These are phyloP conservation scores for Auxenochlorella pyrenoidosa DNA, from an alignment of 139 green algal genomes.

Conservation along the genomic window DNA sequence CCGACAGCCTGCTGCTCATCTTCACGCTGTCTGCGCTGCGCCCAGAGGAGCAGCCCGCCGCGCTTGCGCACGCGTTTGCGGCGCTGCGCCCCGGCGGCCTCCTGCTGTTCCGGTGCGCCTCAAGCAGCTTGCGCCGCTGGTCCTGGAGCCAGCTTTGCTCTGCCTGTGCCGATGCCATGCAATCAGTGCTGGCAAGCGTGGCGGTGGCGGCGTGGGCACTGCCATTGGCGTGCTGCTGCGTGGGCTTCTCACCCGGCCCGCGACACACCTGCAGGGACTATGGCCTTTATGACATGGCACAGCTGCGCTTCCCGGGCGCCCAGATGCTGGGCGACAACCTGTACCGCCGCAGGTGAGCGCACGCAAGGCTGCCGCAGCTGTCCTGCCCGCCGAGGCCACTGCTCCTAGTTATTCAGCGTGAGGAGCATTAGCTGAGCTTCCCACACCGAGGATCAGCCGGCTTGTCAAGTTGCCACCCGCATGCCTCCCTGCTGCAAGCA, in stretches of 20 bases:
- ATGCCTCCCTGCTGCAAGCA: no score
- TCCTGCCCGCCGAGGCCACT: no score
- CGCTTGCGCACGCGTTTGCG: slow-evolving; percentile 43
- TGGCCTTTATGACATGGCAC: slow-evolving; percentile 82
- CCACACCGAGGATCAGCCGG: no score
- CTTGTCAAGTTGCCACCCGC: no score
- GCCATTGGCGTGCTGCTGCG: background rate
- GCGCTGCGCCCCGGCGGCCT: slow-evolving; percentile 66
- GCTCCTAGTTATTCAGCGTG: no score
- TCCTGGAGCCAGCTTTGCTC: no score
- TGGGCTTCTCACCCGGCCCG: background rate
- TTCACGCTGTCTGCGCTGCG: slow-evolving; percentile 83
- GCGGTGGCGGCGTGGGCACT: no score
- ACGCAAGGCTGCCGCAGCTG: background rate
- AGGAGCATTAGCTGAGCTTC: no score
- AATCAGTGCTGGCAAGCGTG: no score
- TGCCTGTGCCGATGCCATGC: no score
- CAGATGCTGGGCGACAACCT: slow-evolving; percentile 59
- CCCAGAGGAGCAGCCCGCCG: slow-evolving; percentile 47
- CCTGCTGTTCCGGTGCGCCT: slow-evolving; percentile 59
- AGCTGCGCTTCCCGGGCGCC: slow-evolving; percentile 47
- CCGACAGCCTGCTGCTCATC: slow-evolving; percentile 75
- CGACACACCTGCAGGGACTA: slow-evolving; percentile 65
- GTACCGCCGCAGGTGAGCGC: slow-evolving; percentile 49
- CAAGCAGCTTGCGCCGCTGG: background rate